Conservation (phyloP, 2,329 filamentous ascomycete genomes). For the Clarireedia paspali region DNA sequence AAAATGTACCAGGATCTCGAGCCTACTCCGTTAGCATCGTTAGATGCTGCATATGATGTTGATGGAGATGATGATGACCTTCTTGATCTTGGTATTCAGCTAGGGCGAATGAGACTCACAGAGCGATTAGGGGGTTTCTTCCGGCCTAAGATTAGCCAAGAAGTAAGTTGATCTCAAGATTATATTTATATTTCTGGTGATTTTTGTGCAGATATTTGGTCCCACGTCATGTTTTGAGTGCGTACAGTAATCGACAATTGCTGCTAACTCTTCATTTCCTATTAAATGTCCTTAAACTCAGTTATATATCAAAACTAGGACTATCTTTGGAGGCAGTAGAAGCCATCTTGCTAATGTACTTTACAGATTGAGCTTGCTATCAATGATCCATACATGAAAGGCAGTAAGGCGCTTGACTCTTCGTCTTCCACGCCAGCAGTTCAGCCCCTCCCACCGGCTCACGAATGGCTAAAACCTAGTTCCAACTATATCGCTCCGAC, state of each 20-base stretch:
- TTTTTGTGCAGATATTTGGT: too few relatives aligned
- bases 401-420: background rate
- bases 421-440: background rate
- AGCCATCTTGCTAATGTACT: background rate
- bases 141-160: slow-evolving; percentile 61
- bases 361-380: slow-evolving; percentile 4
- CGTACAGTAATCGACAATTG: too few relatives aligned
- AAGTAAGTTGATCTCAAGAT: slow-evolving; percentile 40
- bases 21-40: slow-evolving; percentile 52
- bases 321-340: too few relatives aligned
- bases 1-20: slow-evolving; percentile 40
- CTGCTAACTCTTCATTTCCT: too few relatives aligned
- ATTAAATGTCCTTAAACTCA: too few relatives aligned
- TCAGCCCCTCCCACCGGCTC: slow-evolving; percentile 16
- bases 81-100: slow-evolving; percentile 62
- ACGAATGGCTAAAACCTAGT: slow-evolving; percentile 54
- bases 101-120: slow-evolving; percentile 66
- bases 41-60: slow-evolving; percentile 62
- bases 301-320: too few relatives aligned
- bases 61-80: slow-evolving; percentile 57
- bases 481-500: slow-evolving; percentile 60
- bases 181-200: background rate
- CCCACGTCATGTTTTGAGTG: too few relatives aligned
- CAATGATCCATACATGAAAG: background rate
- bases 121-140: slow-evolving; percentile 68